Percentiles rank a stretch among this genome's conserved stretches.
Evolutionary conservation across 140 eudicot genomes (phyloP).

Genomic region (Cichorium intybus): DNA sequence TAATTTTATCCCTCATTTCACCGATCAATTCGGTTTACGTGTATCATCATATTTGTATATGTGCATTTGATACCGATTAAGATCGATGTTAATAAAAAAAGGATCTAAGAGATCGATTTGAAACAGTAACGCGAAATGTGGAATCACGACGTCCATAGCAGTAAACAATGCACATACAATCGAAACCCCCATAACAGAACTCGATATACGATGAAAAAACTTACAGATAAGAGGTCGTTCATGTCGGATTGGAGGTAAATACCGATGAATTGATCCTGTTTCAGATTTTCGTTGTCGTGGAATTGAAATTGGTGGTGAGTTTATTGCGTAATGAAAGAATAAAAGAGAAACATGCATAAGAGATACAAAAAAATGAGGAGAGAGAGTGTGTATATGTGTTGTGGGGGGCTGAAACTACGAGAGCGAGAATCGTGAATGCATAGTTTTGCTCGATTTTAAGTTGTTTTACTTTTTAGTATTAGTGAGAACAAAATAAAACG

Average conservation of each 20-base stretch:
- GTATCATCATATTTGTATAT: background rate
- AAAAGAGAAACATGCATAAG: background rate
- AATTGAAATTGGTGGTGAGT: conserved; percentile 15
- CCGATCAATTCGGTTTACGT: conserved; percentile 9
- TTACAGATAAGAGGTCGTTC: conserved; percentile 25
- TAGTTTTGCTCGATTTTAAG: background rate
- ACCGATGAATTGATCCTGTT: background rate
- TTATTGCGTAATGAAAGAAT: conserved; percentile 1
- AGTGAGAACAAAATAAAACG: no score
- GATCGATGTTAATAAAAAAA: background rate
- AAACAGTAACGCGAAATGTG: background rate
- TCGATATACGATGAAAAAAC: background rate
- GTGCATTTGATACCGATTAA: conserved; percentile 14
- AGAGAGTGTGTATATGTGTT: background rate
- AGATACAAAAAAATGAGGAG: conserved; percentile 19
- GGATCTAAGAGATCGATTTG: background rate
- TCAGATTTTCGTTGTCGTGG: background rate
- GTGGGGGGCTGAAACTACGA: conserved; percentile 7
- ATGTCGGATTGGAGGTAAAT: conserved; percentile 7
- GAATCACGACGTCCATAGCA: conserved; percentile 1
- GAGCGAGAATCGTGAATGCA: conserved; percentile 34
- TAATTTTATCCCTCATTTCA: conserved; percentile 1
- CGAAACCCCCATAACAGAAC: background rate
- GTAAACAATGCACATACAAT: conserved; percentile 5
- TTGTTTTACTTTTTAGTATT: no score